Percentiles rank a stretch among this genome's conserved stretches.
Conservation (phyloP, 192 early-diverging fungal species). For the Haplosporangium gracile region DNA sequence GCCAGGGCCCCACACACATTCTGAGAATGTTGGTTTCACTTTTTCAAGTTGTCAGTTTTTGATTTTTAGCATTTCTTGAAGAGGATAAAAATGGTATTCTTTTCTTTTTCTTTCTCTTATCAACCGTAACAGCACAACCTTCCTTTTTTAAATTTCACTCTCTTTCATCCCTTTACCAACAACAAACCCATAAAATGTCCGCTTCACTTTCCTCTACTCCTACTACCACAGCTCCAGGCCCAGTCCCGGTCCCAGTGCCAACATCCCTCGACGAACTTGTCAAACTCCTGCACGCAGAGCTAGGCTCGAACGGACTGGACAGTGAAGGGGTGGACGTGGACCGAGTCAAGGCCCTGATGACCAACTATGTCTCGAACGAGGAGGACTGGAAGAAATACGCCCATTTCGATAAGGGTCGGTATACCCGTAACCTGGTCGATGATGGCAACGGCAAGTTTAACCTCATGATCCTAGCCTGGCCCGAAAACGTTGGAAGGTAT, state of each 20-base stretch:
- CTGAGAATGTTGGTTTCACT: too few species aligned
- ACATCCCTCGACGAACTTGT: constrained; percentile 62
- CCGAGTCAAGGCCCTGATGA: constrained; percentile 75
- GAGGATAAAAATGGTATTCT: neutral
- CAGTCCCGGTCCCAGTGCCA: constrained; percentile 33
- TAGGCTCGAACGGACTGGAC: constrained; percentile 67
- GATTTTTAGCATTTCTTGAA: neutral
- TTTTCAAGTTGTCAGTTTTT: too few species aligned
- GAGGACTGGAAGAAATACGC: constrained; percentile 84
- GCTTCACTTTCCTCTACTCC: neutral
- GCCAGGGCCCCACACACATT: too few species aligned
- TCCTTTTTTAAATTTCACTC: neutral
- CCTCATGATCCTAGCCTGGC: constrained; percentile 92
- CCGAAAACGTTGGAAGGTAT: constrained; percentile 72
- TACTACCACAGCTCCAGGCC: neutral
- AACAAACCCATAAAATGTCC: neutral
- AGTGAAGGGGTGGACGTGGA: constrained; percentile 67
- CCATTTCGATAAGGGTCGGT: constrained; percentile 78
- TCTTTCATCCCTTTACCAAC: neutral
- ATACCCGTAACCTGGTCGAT: constrained; percentile 92
- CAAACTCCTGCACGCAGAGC: constrained; percentile 61
- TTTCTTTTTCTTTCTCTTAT: neutral
- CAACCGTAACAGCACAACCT: neutral
- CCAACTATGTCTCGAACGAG: constrained; percentile 71
- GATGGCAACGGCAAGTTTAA: constrained; percentile 95